Evolutionary conservation across 208 protist species (phyloP), one percentile per base, ranked within the genome.

Genomic region (Leishmania braziliensis): DNA sequence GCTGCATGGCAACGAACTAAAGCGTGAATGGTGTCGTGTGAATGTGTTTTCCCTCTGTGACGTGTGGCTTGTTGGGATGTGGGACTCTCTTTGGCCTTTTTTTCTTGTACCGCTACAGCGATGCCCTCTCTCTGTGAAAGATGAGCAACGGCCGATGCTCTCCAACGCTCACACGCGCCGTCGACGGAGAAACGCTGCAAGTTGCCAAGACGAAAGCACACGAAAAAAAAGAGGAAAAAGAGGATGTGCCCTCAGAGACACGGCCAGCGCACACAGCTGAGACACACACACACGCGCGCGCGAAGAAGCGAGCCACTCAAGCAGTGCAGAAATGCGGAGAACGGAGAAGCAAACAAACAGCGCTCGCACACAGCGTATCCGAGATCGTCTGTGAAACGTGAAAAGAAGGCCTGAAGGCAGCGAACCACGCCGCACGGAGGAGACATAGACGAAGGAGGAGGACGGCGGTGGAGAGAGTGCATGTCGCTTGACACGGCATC

Each of bases 1-100:
- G 95, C 86, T 98, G 93, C 95, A 98, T 98, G 6, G 62, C 78
- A 33, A 39, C 36, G 14, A 79, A 48, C 53, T 9, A 46, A 29
- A 36, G 33, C 20, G 72, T 63, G n/a, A 2, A 53, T 76, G 72
- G 14, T 3, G 20, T 10, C 9, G 56, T 39, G 53, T 65, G 74
- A 36, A 18, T 62, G 39, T 66, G 74, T 33, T 16, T 43, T 36
- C 14, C 10, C 72, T 60, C 29, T 29, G 72, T 53, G 18, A 23
- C 2, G 54, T 26, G 43, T 51, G 6, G 23, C 23, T 29, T n/a
- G 16, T 48, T 48, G 26, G 46, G 33, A 12, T 71, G 5, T 71
- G 33, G 10, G 33, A 18, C 10, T 36, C 29, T 39, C 12, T 69
- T 43, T 36, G 23, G 18, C 20, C 66, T 23, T 23, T 20, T 71